Percentiles rank a stretch among this genome's conserved stretches.
Evolutionary conservation across 2,329 filamentous ascomycete species (phyloP).

Genomic region (Pleoardoris graminearum): DNA sequence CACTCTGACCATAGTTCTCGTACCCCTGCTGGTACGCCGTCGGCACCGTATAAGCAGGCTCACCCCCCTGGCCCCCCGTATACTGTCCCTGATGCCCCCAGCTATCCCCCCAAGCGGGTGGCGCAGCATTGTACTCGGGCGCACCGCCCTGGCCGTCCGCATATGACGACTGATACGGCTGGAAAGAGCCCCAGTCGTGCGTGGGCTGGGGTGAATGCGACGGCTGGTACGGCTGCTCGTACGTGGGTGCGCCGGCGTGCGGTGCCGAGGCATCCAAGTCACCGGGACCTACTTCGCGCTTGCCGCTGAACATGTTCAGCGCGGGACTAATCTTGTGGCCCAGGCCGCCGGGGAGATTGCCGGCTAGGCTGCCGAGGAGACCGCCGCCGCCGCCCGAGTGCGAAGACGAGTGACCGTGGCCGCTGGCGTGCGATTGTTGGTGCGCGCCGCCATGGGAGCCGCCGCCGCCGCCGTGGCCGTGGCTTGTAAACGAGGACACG

Average conservation of each 20-base stretch:
- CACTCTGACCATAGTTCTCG: constrained; percentile 29
- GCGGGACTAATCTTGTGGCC: constrained; percentile 20
- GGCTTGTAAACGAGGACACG: constrained; percentile 25
- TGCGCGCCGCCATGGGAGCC: constrained; percentile 20
- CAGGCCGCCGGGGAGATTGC: constrained; percentile 22
- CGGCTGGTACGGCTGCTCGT: constrained; percentile 21
- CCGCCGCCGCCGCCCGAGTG: constrained; percentile 24
- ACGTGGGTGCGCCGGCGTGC: too few species aligned
- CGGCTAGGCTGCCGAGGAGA: constrained; percentile 25
- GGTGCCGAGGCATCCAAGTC: constrained; percentile 20
- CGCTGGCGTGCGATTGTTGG: constrained; percentile 12
- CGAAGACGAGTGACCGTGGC: constrained; percentile 7
- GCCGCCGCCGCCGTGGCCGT: constrained; percentile 19
- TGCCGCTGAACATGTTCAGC: constrained; percentile 25
- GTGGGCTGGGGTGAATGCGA: constrained; percentile 31
- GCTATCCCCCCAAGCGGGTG: constrained; percentile 22
- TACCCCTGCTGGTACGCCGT: constrained; percentile 45
- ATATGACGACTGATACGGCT: constrained; percentile 43
- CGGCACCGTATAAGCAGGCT: constrained; percentile 39
- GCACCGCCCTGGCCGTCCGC: constrained; percentile 25
- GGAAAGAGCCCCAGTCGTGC: constrained; percentile 36
- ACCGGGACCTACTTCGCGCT: constrained; percentile 29
- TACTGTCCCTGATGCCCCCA: constrained; percentile 36
- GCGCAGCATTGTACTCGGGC: constrained; percentile 29
- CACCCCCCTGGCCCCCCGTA: constrained; percentile 35